These are phyloP conservation scores for Serendipita sp. DNA, from an alignment of 1,284 basidiomycete genomes.

Conservation along the genomic window DNA sequence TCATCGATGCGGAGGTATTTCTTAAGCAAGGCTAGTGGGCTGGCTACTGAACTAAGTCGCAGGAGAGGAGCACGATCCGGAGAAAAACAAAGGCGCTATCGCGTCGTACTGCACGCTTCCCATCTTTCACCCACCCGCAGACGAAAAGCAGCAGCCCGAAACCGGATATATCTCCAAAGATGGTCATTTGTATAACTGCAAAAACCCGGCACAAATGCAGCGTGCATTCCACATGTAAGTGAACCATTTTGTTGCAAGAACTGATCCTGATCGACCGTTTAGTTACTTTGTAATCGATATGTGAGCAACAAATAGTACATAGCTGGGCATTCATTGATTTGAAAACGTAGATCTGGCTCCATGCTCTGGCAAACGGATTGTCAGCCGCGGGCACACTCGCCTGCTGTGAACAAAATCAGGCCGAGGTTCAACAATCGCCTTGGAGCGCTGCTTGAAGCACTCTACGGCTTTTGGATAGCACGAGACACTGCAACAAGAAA, in stretches of 20 bases:
- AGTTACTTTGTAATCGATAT: conserved; percentile 42
- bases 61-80: conserved; percentile 38
- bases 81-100: conserved; percentile 26
- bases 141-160: conserved; percentile 17
- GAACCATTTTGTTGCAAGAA: neutral
- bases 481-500: conserved; percentile 27
- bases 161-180: conserved; percentile 41
- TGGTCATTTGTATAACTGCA: conserved; percentile 39
- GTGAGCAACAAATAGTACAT: conserved; percentile 16
- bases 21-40: neutral
- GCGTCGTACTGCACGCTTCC: conserved; percentile 43
- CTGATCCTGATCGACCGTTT: too few species aligned
- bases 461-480: conserved; percentile 41
- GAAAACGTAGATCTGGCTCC: conserved; percentile 34
- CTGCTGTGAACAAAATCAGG: conserved; percentile 28
- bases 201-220: conserved; percentile 38
- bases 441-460: conserved; percentile 41
- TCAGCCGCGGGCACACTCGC: conserved; percentile 31
- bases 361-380: conserved; percentile 29
- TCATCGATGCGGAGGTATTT: neutral
- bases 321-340: neutral
- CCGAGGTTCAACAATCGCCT: conserved; percentile 33
- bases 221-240: conserved; percentile 28
- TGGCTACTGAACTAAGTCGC: neutral
- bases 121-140: conserved; percentile 34